These are phyloP conservation scores for Fusarium agapanthi DNA, from an alignment of 2,329 filamentous ascomycete species.

Conservation along the genomic window DNA sequence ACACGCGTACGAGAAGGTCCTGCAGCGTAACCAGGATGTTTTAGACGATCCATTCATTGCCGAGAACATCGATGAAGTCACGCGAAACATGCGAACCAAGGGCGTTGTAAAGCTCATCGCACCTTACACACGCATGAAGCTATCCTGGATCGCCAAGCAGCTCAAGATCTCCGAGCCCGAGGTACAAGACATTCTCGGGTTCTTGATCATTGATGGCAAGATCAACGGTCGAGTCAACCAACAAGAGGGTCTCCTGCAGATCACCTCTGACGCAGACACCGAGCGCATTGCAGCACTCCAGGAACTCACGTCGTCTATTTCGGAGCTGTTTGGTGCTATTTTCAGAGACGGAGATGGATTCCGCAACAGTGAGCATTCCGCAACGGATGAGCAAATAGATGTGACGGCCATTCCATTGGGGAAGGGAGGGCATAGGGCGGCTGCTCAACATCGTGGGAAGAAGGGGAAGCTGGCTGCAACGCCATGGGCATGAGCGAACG, in stretches of 20 bases:
- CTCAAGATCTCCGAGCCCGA: conserved; percentile 86
- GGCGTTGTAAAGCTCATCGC: conserved; percentile 92
- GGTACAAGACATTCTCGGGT: conserved; percentile 94
- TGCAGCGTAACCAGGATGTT: conserved; percentile 88
- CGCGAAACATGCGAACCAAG: conserved; percentile 97
- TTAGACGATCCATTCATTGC: conserved; percentile 94
- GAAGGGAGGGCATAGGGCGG: conserved; percentile 10
- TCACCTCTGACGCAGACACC: conserved; percentile 76
- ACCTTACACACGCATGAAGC: conserved; percentile 91
- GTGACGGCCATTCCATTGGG: conserved; percentile 35
- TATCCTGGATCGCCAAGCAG: conserved; percentile 86
- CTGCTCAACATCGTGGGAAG: conserved; percentile 25
- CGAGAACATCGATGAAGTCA: conserved; percentile 99
- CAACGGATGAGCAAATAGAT: conserved; percentile 45
- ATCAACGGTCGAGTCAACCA: conserved; percentile 91
- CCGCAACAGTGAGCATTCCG: conserved; percentile 43
- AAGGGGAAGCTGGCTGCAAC: conserved; percentile 31
- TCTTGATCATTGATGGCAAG: conserved; percentile 89
- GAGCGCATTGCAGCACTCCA: conserved; percentile 78
- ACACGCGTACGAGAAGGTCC: conserved; percentile 85
- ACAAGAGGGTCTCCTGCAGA: conserved; percentile 82
- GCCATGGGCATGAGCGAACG: conserved; percentile 22
- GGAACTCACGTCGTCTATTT: conserved; percentile 76
- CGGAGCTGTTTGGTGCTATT: conserved; percentile 73
- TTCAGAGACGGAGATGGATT: conserved; percentile 83